phyloP scores from a whole-genome alignment of 208 protist species.

The Crithidia mellificae region DNA sequence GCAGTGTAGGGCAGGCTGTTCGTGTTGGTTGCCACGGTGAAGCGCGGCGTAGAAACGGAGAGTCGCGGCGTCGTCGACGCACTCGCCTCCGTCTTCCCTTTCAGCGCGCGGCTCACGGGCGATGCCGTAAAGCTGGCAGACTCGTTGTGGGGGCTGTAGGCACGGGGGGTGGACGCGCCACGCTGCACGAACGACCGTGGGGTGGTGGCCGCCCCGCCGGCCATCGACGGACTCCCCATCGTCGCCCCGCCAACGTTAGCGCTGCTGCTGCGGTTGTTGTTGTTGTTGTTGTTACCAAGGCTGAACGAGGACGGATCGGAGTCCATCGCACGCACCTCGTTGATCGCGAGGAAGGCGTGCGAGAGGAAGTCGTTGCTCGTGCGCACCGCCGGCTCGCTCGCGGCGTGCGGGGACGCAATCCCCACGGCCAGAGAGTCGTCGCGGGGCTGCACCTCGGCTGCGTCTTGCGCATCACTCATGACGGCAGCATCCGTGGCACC shows the following conservation, averaged over 20 bases:
- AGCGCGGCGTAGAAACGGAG: constrained; percentile 17
- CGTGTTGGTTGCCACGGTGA: constrained; percentile 15
- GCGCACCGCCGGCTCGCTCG: neutral
- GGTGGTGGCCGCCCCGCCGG: neutral
- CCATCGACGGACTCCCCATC: too few species aligned
- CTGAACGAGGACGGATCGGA: neutral
- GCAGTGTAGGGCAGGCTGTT: constrained; percentile 20
- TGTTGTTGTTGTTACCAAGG: neutral
- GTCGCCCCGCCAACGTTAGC: too few species aligned
- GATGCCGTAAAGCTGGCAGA: neutral
- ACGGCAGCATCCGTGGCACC: too few species aligned
- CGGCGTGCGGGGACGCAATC: neutral
- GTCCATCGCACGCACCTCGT: constrained; percentile 19
- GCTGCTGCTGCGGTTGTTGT: too few species aligned
- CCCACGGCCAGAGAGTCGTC: neutral
- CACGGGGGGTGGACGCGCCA: constrained; percentile 12
- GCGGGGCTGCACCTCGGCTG: too few species aligned
- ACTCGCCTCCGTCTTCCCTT: constrained; percentile 1
- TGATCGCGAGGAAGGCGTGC: constrained; percentile 1
- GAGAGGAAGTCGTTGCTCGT: constrained; percentile 14
- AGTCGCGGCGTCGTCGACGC: constrained; percentile 14
- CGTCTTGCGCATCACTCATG: neutral
- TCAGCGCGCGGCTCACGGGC: constrained; percentile 6
- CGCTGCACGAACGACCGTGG: constrained; percentile 11
- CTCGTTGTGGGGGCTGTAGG: constrained; percentile 6